Evolutionary conservation across 2,329 filamentous ascomycete species (phyloP).

Genomic region (Fulvia fulva): DNA sequence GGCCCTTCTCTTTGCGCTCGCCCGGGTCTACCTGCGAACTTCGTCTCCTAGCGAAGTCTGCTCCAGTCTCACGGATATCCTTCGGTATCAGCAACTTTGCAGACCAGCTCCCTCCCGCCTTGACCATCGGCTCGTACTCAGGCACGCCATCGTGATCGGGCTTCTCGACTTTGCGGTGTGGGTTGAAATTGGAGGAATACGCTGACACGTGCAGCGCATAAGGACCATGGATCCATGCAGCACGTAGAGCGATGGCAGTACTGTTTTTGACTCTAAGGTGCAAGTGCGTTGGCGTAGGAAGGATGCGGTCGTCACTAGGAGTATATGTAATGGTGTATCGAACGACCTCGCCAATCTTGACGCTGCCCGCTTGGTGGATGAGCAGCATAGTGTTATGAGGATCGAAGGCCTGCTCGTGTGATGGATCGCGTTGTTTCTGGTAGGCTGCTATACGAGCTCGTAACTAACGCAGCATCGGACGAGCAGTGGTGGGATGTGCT

Average conservation of each 20-base stretch:
- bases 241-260: slow-evolving; percentile 81
- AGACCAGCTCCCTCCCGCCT: slow-evolving; percentile 84
- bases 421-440: neutral
- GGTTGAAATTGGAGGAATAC: slow-evolving; percentile 78
- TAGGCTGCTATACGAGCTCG: neutral
- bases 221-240: slow-evolving; percentile 92
- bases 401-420: neutral
- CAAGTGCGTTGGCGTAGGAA: slow-evolving; percentile 76
- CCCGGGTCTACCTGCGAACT: slow-evolving; percentile 38
- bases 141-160: slow-evolving; percentile 60
- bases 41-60: slow-evolving; percentile 31
- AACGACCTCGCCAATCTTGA: slow-evolving; percentile 92
- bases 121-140: slow-evolving; percentile 93
- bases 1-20: slow-evolving; percentile 46
- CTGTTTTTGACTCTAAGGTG: slow-evolving; percentile 89
- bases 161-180: slow-evolving; percentile 71
- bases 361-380: slow-evolving; percentile 81
- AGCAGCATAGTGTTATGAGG: slow-evolving; percentile 68
- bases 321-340: slow-evolving; percentile 90
- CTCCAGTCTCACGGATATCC: slow-evolving; percentile 63
- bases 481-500: neutral
- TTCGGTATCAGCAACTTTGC: slow-evolving; percentile 77
- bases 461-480: neutral
- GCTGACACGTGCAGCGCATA: slow-evolving; percentile 86
- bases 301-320: slow-evolving; percentile 80